phyloP scores from a whole-genome alignment of 2,329 filamentous ascomycete species.

The Colletotrichum spaethianum region DNA sequence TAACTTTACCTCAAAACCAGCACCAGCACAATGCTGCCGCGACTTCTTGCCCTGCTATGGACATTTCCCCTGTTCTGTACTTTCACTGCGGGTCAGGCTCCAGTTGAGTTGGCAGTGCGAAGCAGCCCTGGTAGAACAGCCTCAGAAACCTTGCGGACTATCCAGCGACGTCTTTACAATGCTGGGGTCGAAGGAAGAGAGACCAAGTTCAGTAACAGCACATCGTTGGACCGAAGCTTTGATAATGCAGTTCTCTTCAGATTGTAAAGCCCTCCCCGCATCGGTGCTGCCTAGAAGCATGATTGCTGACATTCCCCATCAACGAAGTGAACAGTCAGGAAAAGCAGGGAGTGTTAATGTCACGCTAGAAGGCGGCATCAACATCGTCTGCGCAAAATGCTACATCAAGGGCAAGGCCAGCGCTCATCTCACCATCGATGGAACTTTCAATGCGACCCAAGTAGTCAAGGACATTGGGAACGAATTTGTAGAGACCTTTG shows the following conservation, averaged over 20 bases:
- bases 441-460: conserved; percentile 56
- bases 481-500: conserved; percentile 50
- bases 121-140: conserved; percentile 17
- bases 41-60: not conserved
- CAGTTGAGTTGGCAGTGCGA: conserved; percentile 22
- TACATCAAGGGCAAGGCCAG: conserved; percentile 64
- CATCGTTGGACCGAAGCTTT: conserved; percentile 57
- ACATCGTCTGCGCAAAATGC: conserved; percentile 63
- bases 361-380: conserved; percentile 48
- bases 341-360: conserved; percentile 41
- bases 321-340: conserved; percentile 27
- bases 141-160: conserved; percentile 18
- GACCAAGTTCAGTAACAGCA: conserved; percentile 45
- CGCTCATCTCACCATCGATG: conserved; percentile 58
- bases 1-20: not conserved
- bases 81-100: not conserved
- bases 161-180: conserved; percentile 23
- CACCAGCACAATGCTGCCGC: not conserved
- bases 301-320: not conserved
- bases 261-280: conserved; percentile 43
- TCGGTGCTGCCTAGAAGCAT: too few species aligned
- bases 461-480: conserved; percentile 51
- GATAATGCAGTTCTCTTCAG: conserved; percentile 55
- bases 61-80: not conserved
- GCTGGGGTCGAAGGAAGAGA: conserved; percentile 17